Conservation (phyloP, 176 grass and related monocot species). For the Carex parvula region DNA sequence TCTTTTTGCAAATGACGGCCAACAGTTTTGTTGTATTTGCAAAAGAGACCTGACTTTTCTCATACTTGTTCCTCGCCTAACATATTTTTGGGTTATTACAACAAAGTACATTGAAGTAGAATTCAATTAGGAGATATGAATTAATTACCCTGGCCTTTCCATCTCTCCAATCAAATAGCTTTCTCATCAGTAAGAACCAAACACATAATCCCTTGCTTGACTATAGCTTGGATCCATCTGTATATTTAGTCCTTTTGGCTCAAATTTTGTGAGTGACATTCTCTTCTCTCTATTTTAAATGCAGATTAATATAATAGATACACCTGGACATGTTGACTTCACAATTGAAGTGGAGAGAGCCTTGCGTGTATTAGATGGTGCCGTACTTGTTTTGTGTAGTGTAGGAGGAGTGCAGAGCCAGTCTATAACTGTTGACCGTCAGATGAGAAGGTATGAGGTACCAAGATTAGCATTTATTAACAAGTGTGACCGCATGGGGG, state of each 20-base stretch:
- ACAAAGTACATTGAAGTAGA: background rate
- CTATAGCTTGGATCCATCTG: background rate
- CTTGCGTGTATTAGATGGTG: constrained; percentile 93
- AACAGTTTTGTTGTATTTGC: background rate
- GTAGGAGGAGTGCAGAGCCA: constrained; percentile 99
- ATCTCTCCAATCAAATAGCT: background rate
- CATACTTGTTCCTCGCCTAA: background rate
- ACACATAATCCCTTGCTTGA: background rate
- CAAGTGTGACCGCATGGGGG: constrained; percentile 96
- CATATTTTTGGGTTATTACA: background rate
- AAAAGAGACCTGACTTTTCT: background rate
- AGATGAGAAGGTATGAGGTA: constrained; percentile 96
- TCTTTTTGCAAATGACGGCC: background rate
- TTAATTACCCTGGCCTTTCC: background rate
- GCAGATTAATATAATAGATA: constrained; percentile 99
- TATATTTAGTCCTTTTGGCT: background rate
- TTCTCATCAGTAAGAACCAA: background rate
- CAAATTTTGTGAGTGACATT: background rate
- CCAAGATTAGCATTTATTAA: constrained; percentile 96
- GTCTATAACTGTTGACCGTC: constrained; percentile 95
- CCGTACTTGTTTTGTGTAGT: constrained; percentile 97
- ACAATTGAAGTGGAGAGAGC: constrained; percentile 99
- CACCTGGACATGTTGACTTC: constrained; percentile 98
- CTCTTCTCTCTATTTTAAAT: constrained; percentile 23
- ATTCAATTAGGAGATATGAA: background rate